Evolutionary conservation across 176 grass and related monocot genomes (phyloP), one percentile per base, ranked within the genome.

Genomic region (Puccinellia tenuiflora): DNA sequence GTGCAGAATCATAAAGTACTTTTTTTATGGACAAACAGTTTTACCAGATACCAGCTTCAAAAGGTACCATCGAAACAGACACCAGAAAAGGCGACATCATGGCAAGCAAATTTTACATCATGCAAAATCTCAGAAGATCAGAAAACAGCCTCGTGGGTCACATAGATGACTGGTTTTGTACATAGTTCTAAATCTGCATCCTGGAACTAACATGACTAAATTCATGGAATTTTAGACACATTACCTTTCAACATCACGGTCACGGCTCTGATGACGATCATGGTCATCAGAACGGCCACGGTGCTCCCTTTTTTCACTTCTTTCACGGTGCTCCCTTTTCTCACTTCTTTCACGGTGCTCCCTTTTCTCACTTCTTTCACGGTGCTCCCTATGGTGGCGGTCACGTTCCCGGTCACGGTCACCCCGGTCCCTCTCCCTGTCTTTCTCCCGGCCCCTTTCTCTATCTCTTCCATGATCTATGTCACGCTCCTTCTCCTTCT

Each of bases 331-430:
- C 1, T 93, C 94, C 80, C 95, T 90, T 64, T 51, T 90, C 67
- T 93, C 91, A 14, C 88, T 88, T 87, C 92, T 88, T 61, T 97
- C 94, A 0, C 90, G 84, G 76, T 91, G 67, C 10, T 93, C 94
- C 83, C 95, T 91, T 68, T 47, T 89, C 80, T 92, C 90, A 20
- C 87, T 87, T 84, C 89, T 87, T 52, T 97, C 94, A 0, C 89
- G 84, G 75, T 91, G 70, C 8, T 94, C 95, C 84, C 96, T 95
- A 68, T 92, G 90, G 81, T 92, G 92, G 20, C 86, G 90, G 68
- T 90, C 89, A 28, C 80, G 84, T 15, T 90, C 92, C 4, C 35
- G 80, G 7, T 89, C 92, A 2, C 84, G 78, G 52, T 91, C 86
- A 69, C 77, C 79, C 20, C 86, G 57, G 34, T 87, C 84, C 51